Evolutionary conservation across 169 alveolate genomes (phyloP), one percentile per base, ranked within the genome.

Genomic region (Plasmodium yoelii): DNA sequence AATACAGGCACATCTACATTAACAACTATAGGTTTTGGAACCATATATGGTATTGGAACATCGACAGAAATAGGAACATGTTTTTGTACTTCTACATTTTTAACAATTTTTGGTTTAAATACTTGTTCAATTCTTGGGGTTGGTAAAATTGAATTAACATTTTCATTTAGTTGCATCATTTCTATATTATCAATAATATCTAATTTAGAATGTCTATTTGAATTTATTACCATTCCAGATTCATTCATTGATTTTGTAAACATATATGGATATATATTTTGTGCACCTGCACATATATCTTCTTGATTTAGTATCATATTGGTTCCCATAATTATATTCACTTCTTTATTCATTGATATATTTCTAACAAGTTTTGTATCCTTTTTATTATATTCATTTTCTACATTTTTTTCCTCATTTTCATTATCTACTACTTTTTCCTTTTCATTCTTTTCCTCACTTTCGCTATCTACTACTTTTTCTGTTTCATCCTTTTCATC

Each of bases 41-140:
- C 97, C 96, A 95, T 94, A 86, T 94, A 95, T 1, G 97, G 97
- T 13, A 95, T 96, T 15, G 97, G 97, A 13, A 95, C 96, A 63
- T 94, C 97, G 34, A 95, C 96, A 28, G 95, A 93, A 65, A 94
- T 91, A 19, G 97, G 97, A 15, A 95, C 96, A 70, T 93, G 94
- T 13, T 93, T 93, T 64, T 93, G 94, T 26, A 93, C 92, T 70
- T 93, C 95, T 74, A 93, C 87, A 44, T 88, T 89, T 67, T 93
- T 93, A 34, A 91, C 93, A 42, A 93, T 93, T 69, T 93, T 93
- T 6, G 95, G 95, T 68, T 88, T 93, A 80, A 93, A 91, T n/a
- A 93, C 94, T 64, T 93, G 95, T 42, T 93, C 95, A 70, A 93
- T 70, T 34, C 93, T 70, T 12, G 86, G 87, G 6, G 73, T 61